Evolutionary conservation across 2,329 filamentous ascomycete species (phyloP), one percentile per base, ranked within the genome.

Genomic region (Macrophomina phaseolina): DNA sequence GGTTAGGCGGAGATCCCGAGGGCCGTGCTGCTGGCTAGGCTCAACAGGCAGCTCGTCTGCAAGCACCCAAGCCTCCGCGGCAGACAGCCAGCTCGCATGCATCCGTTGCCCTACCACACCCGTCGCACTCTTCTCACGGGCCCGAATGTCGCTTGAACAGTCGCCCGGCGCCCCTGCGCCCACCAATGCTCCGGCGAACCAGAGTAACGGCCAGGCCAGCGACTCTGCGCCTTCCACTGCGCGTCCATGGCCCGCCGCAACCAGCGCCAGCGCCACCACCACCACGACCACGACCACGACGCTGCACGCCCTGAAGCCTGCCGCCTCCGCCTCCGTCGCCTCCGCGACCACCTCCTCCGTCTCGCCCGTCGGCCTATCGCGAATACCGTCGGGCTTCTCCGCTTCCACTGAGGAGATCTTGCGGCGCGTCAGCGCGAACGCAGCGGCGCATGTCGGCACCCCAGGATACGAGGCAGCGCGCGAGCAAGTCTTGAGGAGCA

Each of bases 401-500:
- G 74, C 79, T 5, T 75, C 80, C 9, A 81, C 80, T 3, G 77
- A 79, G 16, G 78, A 80, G 40, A 80, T 81, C 52, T 71, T 81
- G 6, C 78, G 79, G 68, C 71, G 78, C 42, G 68, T 75, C 60
- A 75, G 77, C 61, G 77, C 77, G 34, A 78, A 75, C 67, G 73
- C 74, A 70, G 71, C 74, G 38, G 74, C 75, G 36, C 68, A 68
- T 63, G 62, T 68, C 9, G 76, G 78, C 3, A 77, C 76, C 18
- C 76, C 79, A 32, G 80, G 77, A 23, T 82, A 79, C 70, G 80
- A 83, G 69, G 81, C 81, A 16, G 82, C 82, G 68, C 77, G 79
- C 61, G 80, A 81, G 67, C 78, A 81, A 68, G 78, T 83, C 14
- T 72, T 83, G 68, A 78, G 80, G 70, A 79, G 73, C 67, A 82